Evolutionary conservation across 2,329 filamentous ascomycete species (phyloP).

Genomic region (Diplodia intermedia): DNA sequence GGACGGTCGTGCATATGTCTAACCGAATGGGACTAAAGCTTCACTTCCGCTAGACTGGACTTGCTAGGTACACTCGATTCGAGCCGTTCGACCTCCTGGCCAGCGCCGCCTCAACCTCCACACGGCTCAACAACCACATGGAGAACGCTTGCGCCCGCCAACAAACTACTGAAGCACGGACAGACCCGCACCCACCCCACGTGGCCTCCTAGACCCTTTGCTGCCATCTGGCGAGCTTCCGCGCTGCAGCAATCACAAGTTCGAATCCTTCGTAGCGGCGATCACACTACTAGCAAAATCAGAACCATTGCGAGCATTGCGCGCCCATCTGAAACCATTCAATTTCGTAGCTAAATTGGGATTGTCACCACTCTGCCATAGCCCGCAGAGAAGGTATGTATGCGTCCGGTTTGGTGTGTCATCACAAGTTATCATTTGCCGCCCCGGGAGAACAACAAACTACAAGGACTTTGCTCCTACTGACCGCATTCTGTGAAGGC

Average conservation of each 20-base stretch:
- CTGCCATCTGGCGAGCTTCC: conserved; percentile 12
- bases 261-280: conserved; percentile 13
- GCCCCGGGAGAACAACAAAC: not conserved
- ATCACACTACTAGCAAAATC: not conserved
- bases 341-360: not conserved
- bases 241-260: not conserved
- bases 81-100: not conserved
- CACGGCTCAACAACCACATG: conserved; percentile 15
- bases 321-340: not conserved
- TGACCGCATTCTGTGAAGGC: not conserved
- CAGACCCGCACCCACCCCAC: conserved; percentile 18
- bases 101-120: conserved; percentile 10
- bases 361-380: not conserved
- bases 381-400: not conserved
- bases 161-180: conserved; percentile 15
- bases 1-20: not conserved
- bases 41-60: not conserved
- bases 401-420: not conserved
- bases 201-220: conserved; percentile 22
- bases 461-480: not conserved
- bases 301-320: not conserved
- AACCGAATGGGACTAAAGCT: not conserved
- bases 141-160: not conserved
- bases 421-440: not conserved
- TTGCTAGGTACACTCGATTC: conserved; percentile 1